These are phyloP conservation scores for Henckelia pumila DNA, from an alignment of 257 asterid genomes.

Conservation along the genomic window DNA sequence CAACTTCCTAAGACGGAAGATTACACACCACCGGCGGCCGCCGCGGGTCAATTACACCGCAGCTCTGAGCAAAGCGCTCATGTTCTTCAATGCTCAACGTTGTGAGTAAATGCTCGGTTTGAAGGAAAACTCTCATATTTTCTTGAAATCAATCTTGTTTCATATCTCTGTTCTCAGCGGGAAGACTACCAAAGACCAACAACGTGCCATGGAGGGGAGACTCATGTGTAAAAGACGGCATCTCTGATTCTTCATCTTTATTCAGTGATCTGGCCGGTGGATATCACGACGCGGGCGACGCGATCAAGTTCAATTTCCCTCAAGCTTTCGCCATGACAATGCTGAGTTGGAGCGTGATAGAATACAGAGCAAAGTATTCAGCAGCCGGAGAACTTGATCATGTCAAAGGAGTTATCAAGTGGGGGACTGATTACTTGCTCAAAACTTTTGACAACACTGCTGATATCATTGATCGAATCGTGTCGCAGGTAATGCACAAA, in stretches of 20 bases:
- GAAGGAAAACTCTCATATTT: too few relatives aligned
- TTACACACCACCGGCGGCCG: conserved; percentile 46
- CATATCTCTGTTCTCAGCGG: conserved; percentile 51
- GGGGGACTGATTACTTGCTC: conserved; percentile 97
- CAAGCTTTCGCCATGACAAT: conserved; percentile 87
- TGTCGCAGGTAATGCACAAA: conserved; percentile 57
- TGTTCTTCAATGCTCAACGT: conserved; percentile 57
- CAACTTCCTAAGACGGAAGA: too few relatives aligned
- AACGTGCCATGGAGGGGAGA: conserved; percentile 96
- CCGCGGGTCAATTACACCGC: conserved; percentile 87
- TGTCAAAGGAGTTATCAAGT: conserved; percentile 75
- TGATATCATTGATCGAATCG: conserved; percentile 62
- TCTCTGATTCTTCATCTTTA: conserved; percentile 40
- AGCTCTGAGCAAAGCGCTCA: conserved; percentile 82
- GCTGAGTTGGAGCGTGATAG: conserved; percentile 98
- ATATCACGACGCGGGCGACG: conserved; percentile 94
- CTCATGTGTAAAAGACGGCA: conserved; percentile 74
- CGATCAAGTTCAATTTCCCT: conserved; percentile 88
- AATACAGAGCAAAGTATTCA: conserved; percentile 75
- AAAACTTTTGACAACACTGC: conserved; percentile 89
- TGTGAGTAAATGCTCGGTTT: conserved; percentile 36
- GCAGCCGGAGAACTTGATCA: conserved; percentile 93
- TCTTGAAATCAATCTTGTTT: background rate
- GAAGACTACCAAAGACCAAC: conserved; percentile 81
- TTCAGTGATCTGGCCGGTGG: conserved; percentile 81